Evolutionary conservation across 148 eudicot species (phyloP), one percentile per base, ranked within the genome.

Genomic region (Selenicereus undatus): DNA sequence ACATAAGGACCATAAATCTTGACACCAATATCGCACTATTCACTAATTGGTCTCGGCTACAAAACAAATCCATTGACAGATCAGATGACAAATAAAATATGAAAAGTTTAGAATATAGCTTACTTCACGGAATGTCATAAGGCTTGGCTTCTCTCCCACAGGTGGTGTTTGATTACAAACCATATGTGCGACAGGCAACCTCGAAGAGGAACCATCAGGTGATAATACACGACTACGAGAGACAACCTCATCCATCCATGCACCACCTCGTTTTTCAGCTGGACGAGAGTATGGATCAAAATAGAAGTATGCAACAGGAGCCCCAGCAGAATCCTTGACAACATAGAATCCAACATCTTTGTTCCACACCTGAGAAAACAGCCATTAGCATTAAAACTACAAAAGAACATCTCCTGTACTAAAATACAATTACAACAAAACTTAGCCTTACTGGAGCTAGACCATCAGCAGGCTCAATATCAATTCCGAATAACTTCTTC

Each of bases 281-380:
- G 99, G 99, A 71, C 99, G 99, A 75, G 98, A 90, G 86, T 94
- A 96, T 72, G 99, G 99, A 89, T 96, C 99, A 85, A 96, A 96
- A 81, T 93, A 96, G 87, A 96, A 96, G 87, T 92, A 96, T 27
- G 99, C 88, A 78, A 88, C 73, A 16, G 99, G 90, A 76, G 79
- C 84, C 27, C 94, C 98, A n/a, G 91, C 85, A 58, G 93, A 88
- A 89, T 93, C 99, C 79, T 96, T 93, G 81, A 96, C 87, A 56
- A 89, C 73, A 80, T 91, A 96, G 86, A 96, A 96, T 72, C 84
- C 84, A 75, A 96, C 97, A 86, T 92, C 99, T 74, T 84, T 89
- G 85, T 92, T 86, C 99, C 99, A 96, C 58, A 96, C 95, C 99
- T 96, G 75, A 80, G 69, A 71, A 65, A 36, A 65, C 71, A 74